These are phyloP conservation scores for Mycosarcoma maydis DNA, from an alignment of 1,284 basidiomycete species.

Conservation along the genomic window DNA sequence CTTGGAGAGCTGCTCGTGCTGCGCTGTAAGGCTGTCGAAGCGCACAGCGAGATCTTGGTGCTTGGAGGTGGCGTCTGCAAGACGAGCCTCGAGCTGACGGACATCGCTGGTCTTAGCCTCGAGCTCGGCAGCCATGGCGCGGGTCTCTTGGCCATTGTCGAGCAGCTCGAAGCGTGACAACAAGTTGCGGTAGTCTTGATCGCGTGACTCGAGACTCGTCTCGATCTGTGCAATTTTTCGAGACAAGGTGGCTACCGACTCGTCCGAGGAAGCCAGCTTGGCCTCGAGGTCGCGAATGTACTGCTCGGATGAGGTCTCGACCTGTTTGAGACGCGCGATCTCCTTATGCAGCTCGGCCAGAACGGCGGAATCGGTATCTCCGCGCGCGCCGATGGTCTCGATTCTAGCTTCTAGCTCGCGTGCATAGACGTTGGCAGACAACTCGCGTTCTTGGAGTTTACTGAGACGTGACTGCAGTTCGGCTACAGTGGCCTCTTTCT, in stretches of 20 bases:
- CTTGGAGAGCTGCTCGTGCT: constrained; percentile 24
- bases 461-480: constrained; percentile 82
- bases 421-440: constrained; percentile 90
- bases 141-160: constrained; percentile 69
- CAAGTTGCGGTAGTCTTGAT: constrained; percentile 75
- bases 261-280: constrained; percentile 81
- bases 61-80: constrained; percentile 26
- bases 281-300: constrained; percentile 91
- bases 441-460: constrained; percentile 86
- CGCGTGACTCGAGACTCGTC: constrained; percentile 77
- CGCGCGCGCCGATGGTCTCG: constrained; percentile 81
- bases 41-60: constrained; percentile 24
- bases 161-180: constrained; percentile 77
- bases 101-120: constrained; percentile 81
- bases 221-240: constrained; percentile 81
- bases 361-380: constrained; percentile 78
- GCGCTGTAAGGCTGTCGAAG: constrained; percentile 23
- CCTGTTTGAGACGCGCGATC: constrained; percentile 79
- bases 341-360: constrained; percentile 85
- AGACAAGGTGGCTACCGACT: constrained; percentile 76
- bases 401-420: constrained; percentile 90
- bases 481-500: constrained; percentile 80
- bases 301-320: constrained; percentile 76
- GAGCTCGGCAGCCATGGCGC: constrained; percentile 73
- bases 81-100: constrained; percentile 75